phyloP scores from a whole-genome alignment of 768 basidiomycete species.

The Cyclocybe cylindracea region DNA sequence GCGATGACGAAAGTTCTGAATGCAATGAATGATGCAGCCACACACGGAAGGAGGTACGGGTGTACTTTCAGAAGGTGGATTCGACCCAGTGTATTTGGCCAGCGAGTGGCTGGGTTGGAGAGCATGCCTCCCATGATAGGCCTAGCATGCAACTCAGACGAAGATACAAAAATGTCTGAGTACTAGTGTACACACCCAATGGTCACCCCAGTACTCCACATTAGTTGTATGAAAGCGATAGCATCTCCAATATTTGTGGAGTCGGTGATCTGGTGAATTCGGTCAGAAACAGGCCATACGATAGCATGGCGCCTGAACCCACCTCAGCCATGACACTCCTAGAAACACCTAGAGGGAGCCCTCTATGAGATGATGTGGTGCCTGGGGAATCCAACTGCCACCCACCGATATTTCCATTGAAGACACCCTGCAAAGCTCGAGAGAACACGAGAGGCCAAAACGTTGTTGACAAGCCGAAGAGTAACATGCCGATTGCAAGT shows the following conservation, averaged over 20 bases:
- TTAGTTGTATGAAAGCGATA: constrained; percentile 32
- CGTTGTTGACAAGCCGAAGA: constrained; percentile 42
- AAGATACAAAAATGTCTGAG: not conserved
- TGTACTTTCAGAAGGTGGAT: constrained; percentile 32
- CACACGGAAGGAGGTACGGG: constrained; percentile 54
- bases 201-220: constrained; percentile 35
- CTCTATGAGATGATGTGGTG: not conserved
- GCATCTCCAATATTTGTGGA: constrained; percentile 39
- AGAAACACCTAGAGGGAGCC: constrained; percentile 32
- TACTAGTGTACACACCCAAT: constrained; percentile 24
- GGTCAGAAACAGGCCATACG: not conserved
- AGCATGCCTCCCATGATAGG: constrained; percentile 68
- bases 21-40: constrained; percentile 34
- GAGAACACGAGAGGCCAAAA: constrained; percentile 33
- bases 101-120: constrained; percentile 55
- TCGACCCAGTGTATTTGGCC: constrained; percentile 58
- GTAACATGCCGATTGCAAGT: constrained; percentile 35
- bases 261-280: constrained; percentile 10
- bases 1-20: constrained; percentile 35
- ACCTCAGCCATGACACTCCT: constrained; percentile 51
- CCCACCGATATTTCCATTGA: constrained; percentile 37
- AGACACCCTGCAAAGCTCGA: constrained; percentile 36
- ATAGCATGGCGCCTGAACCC: not conserved
- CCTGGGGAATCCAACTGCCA: too few relatives aligned
- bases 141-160: constrained; percentile 17